Percentiles rank a stretch among this genome's conserved stretches.
Evolutionary conservation across 2,329 filamentous ascomycete genomes (phyloP).

Genomic region (Aspergillus fumigatus): DNA sequence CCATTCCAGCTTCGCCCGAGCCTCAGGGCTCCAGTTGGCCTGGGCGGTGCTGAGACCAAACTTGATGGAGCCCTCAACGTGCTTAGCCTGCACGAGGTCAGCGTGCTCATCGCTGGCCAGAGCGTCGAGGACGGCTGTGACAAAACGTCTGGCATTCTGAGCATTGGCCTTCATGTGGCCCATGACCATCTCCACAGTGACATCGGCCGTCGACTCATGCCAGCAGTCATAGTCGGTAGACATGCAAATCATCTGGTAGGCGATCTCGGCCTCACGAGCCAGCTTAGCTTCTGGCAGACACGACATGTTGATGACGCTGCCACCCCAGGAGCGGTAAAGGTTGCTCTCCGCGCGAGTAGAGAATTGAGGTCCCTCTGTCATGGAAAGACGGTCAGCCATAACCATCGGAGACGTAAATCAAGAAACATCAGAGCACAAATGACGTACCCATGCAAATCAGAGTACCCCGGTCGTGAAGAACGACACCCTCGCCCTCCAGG

Average conservation of each 20-base stretch:
- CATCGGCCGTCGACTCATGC: conserved; percentile 71
- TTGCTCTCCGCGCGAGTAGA: conserved; percentile 92
- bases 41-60: conserved; percentile 83
- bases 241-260: conserved; percentile 99
- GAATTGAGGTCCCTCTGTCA: conserved; percentile 90
- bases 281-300: conserved; percentile 93
- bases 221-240: conserved; percentile 99
- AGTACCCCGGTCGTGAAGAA: conserved; percentile 76
- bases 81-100: conserved; percentile 73
- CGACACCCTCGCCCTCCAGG: conserved; percentile 78
- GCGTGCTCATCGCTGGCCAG: conserved; percentile 71
- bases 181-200: conserved; percentile 96
- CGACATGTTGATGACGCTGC: conserved; percentile 97
- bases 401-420: neutral
- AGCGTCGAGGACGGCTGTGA: conserved; percentile 83
- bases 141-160: conserved; percentile 77
- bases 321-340: conserved; percentile 92
- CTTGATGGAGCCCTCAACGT: conserved; percentile 70
- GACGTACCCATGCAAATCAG: conserved; percentile 83
- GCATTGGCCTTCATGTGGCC: conserved; percentile 92
- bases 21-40: conserved; percentile 67
- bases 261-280: conserved; percentile 90
- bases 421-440: neutral
- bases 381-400: neutral
- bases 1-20: conserved; percentile 74